A percentile compares a stretch with the other conserved stretches of the same genome.
Conservation (phyloP, 306 rosid genomes). For the Echinosophora koreensis region DNA sequence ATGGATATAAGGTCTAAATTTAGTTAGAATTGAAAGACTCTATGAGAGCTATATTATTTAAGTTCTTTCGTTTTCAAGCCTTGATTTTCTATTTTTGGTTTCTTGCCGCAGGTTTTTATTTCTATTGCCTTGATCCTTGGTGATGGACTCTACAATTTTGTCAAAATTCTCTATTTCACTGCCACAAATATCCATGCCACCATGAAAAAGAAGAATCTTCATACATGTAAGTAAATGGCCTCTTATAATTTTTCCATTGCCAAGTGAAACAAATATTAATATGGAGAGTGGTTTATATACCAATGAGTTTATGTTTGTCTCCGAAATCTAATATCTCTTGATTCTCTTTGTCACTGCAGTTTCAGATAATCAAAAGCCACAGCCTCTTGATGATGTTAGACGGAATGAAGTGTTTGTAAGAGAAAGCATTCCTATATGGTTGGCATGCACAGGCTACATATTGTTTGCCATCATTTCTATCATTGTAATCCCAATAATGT, state of each 20-base stretch:
- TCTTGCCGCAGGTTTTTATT: slow-evolving; percentile 78
- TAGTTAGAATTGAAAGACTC: slow-evolving; percentile 15
- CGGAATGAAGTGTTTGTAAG: slow-evolving; percentile 82
- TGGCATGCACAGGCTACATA: slow-evolving; percentile 75
- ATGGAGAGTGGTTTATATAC: background rate
- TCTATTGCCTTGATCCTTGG: slow-evolving; percentile 94
- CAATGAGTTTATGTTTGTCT: slow-evolving; percentile 23
- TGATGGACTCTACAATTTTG: slow-evolving; percentile 94
- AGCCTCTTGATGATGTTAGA: slow-evolving; percentile 66
- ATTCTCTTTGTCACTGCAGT: slow-evolving; percentile 56
- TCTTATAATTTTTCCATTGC: background rate
- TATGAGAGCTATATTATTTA: slow-evolving; percentile 20
- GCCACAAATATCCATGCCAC: slow-evolving; percentile 59
- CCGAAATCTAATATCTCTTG: slow-evolving; percentile 38
- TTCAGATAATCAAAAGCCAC: slow-evolving; percentile 53
- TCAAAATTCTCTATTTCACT: slow-evolving; percentile 78
- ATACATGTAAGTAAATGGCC: slow-evolving; percentile 59
- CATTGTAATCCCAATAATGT: slow-evolving; percentile 87
- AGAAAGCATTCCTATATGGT: slow-evolving; percentile 87
- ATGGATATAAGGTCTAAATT: slow-evolving; percentile 84
- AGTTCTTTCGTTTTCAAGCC: slow-evolving; percentile 29
- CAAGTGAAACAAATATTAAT: too few species aligned
- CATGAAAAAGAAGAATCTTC: slow-evolving; percentile 58
- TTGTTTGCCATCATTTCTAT: slow-evolving; percentile 74
- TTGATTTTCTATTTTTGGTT: slow-evolving; percentile 32